Base-by-base conservation (phyloP, 805 yeast genomes). In the Teunomyces lycoperdinae region DNA sequence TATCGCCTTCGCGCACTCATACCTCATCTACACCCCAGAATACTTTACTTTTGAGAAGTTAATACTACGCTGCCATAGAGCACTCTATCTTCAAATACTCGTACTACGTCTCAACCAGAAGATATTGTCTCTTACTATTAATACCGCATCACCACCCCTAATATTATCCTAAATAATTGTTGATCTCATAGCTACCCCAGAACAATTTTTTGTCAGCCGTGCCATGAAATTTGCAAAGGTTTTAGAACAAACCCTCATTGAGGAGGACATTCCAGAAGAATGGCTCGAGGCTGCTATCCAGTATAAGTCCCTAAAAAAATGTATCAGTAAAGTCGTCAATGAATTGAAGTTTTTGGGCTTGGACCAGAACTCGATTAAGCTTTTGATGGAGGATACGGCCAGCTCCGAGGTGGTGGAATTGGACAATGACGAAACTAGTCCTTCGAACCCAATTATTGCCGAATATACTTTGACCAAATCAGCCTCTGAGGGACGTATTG, bases 191-290 rank as follows among this genome's bases (percentile, higher is more conserved):
- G 13, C 24, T 30, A n/a, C 43, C 43, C 42, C 32, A 28, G 13
- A 40, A 40, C 10, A 9, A 10, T 28, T 14, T 9, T 4, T 13
- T 16, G 11, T 40, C 32, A 40, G 33, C 33, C 32, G 43, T 28
- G 43, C 40, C 31, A 87, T 87, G 92, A 87, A 86, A 74, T 86
- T 87, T 61, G 91, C 89, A 4, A 87, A 86, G 61, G 76, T 79
- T 5, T 78, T 84, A 48, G 85, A 86, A 58, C 80, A 83, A 55
- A 77, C 82, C 2, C 71, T 87, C 20, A 71, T 70, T 32, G 84
- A 78, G 46, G 85, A 82, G 43, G 74, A 77, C 2, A 71, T 85
- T 11, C 92, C 92, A 5, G 72, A 69, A 26, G 84, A 80, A 17
- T 86, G 94, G 94, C 67, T 78, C 0, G 76, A 72, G 27, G 77